A percentile compares a stretch with the other conserved stretches of the same genome.
Conservation (phyloP, 176 grass and related monocot species). For the Thalia dealbata region DNA sequence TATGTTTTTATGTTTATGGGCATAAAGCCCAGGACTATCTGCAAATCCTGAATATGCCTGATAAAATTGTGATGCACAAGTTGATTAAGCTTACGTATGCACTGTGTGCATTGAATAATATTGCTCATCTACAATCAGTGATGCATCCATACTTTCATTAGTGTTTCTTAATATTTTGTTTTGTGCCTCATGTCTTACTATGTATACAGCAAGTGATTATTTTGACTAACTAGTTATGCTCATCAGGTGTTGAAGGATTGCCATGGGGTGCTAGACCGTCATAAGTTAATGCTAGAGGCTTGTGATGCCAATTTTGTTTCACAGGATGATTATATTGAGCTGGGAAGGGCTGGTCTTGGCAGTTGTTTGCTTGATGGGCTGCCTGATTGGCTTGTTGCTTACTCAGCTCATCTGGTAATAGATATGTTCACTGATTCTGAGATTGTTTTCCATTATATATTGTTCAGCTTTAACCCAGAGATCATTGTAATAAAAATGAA, state of each 20-base stretch:
- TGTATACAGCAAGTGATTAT: background rate
- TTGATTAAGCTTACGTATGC: background rate
- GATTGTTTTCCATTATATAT: slow-evolving; percentile 25
- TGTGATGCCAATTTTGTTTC: slow-evolving; percentile 81
- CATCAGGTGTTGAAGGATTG: slow-evolving; percentile 83
- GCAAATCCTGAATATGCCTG: background rate
- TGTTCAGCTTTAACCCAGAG: background rate
- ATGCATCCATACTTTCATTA: background rate
- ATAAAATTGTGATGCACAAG: background rate
- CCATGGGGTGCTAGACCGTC: slow-evolving; percentile 79
- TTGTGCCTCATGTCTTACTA: background rate
- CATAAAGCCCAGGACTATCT: background rate
- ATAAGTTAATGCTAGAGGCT: slow-evolving; percentile 82
- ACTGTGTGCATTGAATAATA: background rate
- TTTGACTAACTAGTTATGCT: slow-evolving; percentile 11
- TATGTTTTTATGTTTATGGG: background rate
- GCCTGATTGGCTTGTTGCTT: slow-evolving; percentile 91
- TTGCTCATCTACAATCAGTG: background rate
- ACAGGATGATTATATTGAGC: slow-evolving; percentile 85
- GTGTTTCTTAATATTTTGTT: background rate
- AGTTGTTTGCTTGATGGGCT: slow-evolving; percentile 92
- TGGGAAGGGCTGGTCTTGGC: slow-evolving; percentile 91
- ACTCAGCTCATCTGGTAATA: slow-evolving; percentile 79
- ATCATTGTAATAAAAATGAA: slow-evolving; percentile 38
- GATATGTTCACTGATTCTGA: slow-evolving; percentile 20